phyloP scores from a whole-genome alignment of 352 stramenopile genomes.

The Phytophthora nicotianae region DNA sequence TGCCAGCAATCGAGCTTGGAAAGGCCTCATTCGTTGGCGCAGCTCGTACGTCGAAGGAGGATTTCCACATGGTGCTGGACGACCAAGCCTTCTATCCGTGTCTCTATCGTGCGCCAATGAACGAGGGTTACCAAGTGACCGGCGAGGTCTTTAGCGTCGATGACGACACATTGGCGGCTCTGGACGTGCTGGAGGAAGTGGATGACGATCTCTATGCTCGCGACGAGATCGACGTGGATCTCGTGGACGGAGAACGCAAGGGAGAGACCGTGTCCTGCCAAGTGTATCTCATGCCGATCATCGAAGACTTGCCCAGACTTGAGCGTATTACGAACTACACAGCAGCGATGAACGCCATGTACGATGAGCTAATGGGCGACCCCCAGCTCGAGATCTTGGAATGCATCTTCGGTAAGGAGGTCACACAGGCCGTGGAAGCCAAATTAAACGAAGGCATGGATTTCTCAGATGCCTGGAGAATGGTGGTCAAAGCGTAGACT shows the following conservation, averaged over 20 bases:
- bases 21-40: slow-evolving; percentile 61
- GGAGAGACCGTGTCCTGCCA: slow-evolving; percentile 33
- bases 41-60: slow-evolving; percentile 35
- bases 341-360: slow-evolving; percentile 37
- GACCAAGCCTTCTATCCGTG: slow-evolving; percentile 69
- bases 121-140: slow-evolving; percentile 44
- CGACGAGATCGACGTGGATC: slow-evolving; percentile 48
- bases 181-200: slow-evolving; percentile 69
- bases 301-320: slow-evolving; percentile 43
- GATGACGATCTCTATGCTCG: slow-evolving; percentile 53
- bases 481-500: slow-evolving; percentile 18
- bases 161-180: slow-evolving; percentile 48
- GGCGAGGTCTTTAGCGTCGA: slow-evolving; percentile 77
- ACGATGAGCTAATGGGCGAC: slow-evolving; percentile 39
- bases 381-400: slow-evolving; percentile 53
- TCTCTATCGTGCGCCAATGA: slow-evolving; percentile 49
- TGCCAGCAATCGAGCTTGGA: slow-evolving; percentile 45
- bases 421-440: slow-evolving; percentile 33
- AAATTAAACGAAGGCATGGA: slow-evolving; percentile 38
- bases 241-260: slow-evolving; percentile 31
- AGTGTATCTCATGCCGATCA: slow-evolving; percentile 48
- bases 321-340: slow-evolving; percentile 47
- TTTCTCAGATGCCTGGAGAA: slow-evolving; percentile 48
- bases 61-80: slow-evolving; percentile 71
- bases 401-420: slow-evolving; percentile 54